These are phyloP conservation scores for Coemansia sp. DNA, from an alignment of 192 early-diverging fungal species.

Conservation along the genomic window DNA sequence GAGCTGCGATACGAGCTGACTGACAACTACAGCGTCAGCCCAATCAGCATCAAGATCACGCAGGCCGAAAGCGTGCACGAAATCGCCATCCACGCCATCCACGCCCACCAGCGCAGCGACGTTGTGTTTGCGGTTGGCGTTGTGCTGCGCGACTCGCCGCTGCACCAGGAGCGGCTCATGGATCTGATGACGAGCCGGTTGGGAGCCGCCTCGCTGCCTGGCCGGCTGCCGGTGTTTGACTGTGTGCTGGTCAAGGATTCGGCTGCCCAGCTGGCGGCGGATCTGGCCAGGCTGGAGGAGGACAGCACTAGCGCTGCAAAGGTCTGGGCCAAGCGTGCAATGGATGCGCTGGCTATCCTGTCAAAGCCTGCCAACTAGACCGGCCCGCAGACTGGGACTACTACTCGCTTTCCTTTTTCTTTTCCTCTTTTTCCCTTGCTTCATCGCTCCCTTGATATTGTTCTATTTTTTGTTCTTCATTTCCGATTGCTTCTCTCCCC, in stretches of 20 bases:
- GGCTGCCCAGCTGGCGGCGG: slow-evolving; percentile 8
- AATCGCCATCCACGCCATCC: slow-evolving; percentile 26
- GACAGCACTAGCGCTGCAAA: slow-evolving; percentile 3
- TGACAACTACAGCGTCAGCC: slow-evolving; percentile 28
- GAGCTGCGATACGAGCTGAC: slow-evolving; percentile 47
- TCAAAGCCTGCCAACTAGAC: slow-evolving; percentile 16
- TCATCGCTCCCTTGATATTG: too few species aligned
- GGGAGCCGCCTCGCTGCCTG: slow-evolving; percentile 7
- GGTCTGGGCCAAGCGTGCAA: slow-evolving; percentile 42
- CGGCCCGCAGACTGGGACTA: too few species aligned
- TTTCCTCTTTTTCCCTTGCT: too few species aligned
- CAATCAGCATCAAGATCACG: slow-evolving; percentile 34
- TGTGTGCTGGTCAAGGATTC: slow-evolving; percentile 38
- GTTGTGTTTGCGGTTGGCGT: slow-evolving; percentile 48
- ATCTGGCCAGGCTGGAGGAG: not conserved
- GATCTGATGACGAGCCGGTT: slow-evolving; percentile 24
- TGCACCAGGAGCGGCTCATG: slow-evolving; percentile 29
- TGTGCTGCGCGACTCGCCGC: slow-evolving; percentile 16
- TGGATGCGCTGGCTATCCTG: slow-evolving; percentile 35
- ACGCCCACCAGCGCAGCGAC: slow-evolving; percentile 34
- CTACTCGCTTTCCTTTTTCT: too few species aligned
- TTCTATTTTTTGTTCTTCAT: too few species aligned
- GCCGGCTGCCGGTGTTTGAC: slow-evolving; percentile 38
- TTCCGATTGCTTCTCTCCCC: too few species aligned
- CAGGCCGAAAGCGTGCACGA: slow-evolving; percentile 46